A percentile compares a stretch with the other conserved stretches of the same genome.
Evolutionary conservation across 345 rosid genomes (phyloP).

Genomic region (Sonneratia alba): DNA sequence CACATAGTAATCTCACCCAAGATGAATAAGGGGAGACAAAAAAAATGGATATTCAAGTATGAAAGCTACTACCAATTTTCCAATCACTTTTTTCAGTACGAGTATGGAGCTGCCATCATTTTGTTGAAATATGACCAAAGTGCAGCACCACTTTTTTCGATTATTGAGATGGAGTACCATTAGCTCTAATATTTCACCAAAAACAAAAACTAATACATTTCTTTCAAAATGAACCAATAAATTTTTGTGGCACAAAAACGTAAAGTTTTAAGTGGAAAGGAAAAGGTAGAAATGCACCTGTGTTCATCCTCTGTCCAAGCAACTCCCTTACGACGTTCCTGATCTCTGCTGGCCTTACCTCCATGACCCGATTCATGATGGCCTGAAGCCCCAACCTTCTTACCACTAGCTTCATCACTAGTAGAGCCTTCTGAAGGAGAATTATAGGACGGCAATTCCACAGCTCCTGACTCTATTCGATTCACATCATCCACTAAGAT

Average conservation of each 20-base stretch:
- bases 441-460: constrained; percentile 65
- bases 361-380: constrained; percentile 60
- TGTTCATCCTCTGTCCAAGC: constrained; percentile 99
- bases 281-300: constrained; percentile 37
- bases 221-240: background rate
- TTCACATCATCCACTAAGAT: constrained; percentile 69
- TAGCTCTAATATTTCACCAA: background rate
- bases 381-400: constrained; percentile 54
- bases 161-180: background rate
- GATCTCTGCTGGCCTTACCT: constrained; percentile 77
- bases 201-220: background rate
- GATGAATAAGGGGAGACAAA: background rate
- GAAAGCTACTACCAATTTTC: background rate
- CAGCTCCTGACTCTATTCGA: constrained; percentile 81
- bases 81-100: background rate
- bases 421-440: constrained; percentile 48
- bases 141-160: too few species aligned
- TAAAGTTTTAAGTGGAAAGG: background rate
- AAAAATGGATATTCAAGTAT: background rate
- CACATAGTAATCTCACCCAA: background rate
- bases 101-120: background rate
- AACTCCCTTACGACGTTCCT: constrained; percentile 92
- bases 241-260: background rate
- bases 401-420: constrained; percentile 62
- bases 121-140: too few species aligned